Conservation (phyloP, 768 basidiomycete species). For the Mycena sanguinolenta region DNA sequence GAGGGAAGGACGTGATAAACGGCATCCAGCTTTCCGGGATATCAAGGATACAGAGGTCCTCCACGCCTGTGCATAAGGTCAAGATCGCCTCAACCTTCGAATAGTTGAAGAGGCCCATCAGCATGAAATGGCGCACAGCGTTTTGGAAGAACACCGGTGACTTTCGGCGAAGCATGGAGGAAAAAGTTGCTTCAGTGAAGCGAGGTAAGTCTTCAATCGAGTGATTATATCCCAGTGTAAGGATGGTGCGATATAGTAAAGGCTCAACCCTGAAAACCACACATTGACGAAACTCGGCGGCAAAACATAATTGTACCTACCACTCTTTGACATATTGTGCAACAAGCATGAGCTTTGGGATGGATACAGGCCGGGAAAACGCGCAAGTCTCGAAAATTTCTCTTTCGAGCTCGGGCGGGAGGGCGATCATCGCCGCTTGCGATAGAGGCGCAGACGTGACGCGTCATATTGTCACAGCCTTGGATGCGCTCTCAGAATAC, state of each 20-base stretch:
- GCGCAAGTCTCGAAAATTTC: constrained; percentile 3
- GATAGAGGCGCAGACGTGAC: too few species aligned
- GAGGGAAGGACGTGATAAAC: not conserved
- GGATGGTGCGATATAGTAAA: not conserved
- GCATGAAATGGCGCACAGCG: not conserved
- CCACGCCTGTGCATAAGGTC: not conserved
- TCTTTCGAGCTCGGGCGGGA: constrained; percentile 1
- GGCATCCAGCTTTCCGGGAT: not conserved
- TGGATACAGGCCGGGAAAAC: not conserved
- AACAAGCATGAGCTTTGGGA: not conserved
- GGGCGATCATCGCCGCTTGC: too few species aligned
- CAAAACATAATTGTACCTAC: not conserved
- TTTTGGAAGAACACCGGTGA: not conserved
- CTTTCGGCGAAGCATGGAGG: not conserved
- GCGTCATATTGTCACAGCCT: too few species aligned
- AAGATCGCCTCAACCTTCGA: not conserved
- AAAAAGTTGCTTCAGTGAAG: not conserved
- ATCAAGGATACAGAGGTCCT: not conserved
- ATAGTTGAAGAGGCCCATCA: not conserved
- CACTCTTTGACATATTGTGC: not conserved
- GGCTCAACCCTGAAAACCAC: constrained; percentile 11
- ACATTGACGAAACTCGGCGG: not conserved
- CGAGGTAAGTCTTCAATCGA: not conserved
- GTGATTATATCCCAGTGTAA: not conserved
- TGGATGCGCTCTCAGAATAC: too few species aligned